Base-by-base conservation (phyloP, 192 early-diverging fungal species). In the Phlyctochytrium arcticum region DNA sequence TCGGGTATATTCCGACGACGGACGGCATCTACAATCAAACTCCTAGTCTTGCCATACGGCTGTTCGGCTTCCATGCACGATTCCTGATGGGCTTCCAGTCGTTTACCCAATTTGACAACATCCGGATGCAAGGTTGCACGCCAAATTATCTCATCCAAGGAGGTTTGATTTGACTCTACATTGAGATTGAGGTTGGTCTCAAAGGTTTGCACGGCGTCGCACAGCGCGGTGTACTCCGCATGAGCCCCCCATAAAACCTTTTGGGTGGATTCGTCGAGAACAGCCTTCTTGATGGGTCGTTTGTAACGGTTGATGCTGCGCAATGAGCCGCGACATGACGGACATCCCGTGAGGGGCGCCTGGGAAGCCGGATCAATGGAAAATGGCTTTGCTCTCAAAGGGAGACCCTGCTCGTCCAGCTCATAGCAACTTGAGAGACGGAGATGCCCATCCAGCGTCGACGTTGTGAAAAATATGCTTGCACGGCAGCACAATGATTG, bases 391-490 rank as follows among this genome's bases (percentile, higher is more conserved):
- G n/a, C n/a, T 33, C 27, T 17, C 9, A 23, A 33, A 9, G 55
- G 55, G 12, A 55, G 15, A 9, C 33, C 36, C 0, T 33, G 3
- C 60, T 60, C 4, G 67, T 57, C 15, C n/a, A 9, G 9, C 47
- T 53, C 21, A 47, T 86, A 87, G 49, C 73, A 81, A 4, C 53
- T 2, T 3, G 48, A 17, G 62, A 84, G 66, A 15, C 63, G 70
- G 67, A 83, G 70, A 33, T 69, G 62, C 0, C 75, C 75, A 37
- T 87, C 86, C 30, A 87, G 26, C 6, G 67, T 78, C 4, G 69
- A 55, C 63, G 80, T 73, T 4, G 82, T 84, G 39, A 78, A 73
- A n/a, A 1, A 70, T 65, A 47, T 86, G 86, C 9, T 75, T 74
- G 58, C 86, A 87, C 0, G 57, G 35, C 10, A 83, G 63, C 4